A percentile compares a stretch with the other conserved stretches of the same genome.
Evolutionary conservation across 169 alveolate genomes (phyloP).

Genomic region (Plasmodium reichenowi): DNA sequence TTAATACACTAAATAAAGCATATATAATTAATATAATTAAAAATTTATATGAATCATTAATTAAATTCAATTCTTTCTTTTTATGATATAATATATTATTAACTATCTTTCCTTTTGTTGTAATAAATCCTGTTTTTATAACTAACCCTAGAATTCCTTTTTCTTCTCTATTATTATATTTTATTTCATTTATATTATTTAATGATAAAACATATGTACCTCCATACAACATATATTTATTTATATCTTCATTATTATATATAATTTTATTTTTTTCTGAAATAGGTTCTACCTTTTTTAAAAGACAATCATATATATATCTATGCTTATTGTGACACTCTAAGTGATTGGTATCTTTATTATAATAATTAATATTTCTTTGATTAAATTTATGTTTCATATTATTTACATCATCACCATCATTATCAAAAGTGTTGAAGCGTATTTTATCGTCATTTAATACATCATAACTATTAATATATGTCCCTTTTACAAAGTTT

Average conservation of each 20-base stretch:
- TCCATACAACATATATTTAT: slow-evolving; percentile 78
- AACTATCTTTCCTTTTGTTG: slow-evolving; percentile 89
- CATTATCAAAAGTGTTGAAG: too few species aligned
- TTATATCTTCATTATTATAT: slow-evolving; percentile 18
- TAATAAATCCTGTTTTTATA: slow-evolving; percentile 86
- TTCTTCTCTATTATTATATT: slow-evolving; percentile 13
- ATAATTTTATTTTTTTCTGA: too few species aligned
- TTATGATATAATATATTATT: slow-evolving; percentile 89
- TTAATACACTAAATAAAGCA: slow-evolving; percentile 79
- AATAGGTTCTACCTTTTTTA: too few species aligned
- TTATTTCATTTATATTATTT: not conserved
- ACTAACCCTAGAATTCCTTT: not conserved
- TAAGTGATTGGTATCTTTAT: too few species aligned
- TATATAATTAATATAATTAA: slow-evolving; percentile 87
- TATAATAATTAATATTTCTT: too few species aligned
- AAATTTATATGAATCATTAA: slow-evolving; percentile 84
- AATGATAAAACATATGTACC: slow-evolving; percentile 80
- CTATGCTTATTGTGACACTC: too few species aligned
- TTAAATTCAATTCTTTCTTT: slow-evolving; percentile 73
- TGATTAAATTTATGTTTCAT: too few species aligned
- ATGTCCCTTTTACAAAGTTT: too few species aligned
- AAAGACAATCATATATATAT: too few species aligned
- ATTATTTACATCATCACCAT: too few species aligned
- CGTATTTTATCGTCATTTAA: too few species aligned
- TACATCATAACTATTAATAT: too few species aligned